phyloP scores from a whole-genome alignment of 1,284 basidiomycete species.

The Ganoderma lucidum region DNA sequence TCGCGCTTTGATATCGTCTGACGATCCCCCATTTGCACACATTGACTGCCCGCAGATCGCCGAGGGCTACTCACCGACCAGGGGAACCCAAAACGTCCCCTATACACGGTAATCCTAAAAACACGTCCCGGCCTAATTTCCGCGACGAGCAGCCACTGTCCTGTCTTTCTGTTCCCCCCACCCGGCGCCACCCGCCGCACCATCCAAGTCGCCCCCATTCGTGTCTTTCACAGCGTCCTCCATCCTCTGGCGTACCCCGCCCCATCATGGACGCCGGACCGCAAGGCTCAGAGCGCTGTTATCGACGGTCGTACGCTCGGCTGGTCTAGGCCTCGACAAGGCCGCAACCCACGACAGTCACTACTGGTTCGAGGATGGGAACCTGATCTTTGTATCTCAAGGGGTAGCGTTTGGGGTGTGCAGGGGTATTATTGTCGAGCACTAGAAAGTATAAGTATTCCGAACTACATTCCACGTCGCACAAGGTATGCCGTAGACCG shows the following conservation, averaged over 20 bases:
- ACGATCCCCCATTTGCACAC: too few species aligned
- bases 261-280: slow-evolving; percentile 9
- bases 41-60: too few species aligned
- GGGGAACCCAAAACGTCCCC: too few species aligned
- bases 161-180: neutral
- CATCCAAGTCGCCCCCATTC: neutral
- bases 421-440: slow-evolving; percentile 29
- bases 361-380: slow-evolving; percentile 35
- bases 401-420: slow-evolving; percentile 27
- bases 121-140: too few species aligned
- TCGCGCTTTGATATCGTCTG: too few species aligned
- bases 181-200: neutral
- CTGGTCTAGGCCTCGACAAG: slow-evolving; percentile 2
- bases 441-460: slow-evolving; percentile 35
- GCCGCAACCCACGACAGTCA: slow-evolving; percentile 16
- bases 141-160: neutral
- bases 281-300: neutral
- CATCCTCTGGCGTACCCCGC: neutral
- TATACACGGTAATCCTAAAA: too few species aligned
- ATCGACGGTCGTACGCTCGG: neutral
- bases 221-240: neutral
- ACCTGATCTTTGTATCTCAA: slow-evolving; percentile 30
- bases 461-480: slow-evolving; percentile 30
- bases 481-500: slow-evolving; percentile 20
- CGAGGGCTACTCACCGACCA: too few species aligned